Conservation (phyloP, 495 filamentous ascomycete species). For the Penicillium alfredii region DNA sequence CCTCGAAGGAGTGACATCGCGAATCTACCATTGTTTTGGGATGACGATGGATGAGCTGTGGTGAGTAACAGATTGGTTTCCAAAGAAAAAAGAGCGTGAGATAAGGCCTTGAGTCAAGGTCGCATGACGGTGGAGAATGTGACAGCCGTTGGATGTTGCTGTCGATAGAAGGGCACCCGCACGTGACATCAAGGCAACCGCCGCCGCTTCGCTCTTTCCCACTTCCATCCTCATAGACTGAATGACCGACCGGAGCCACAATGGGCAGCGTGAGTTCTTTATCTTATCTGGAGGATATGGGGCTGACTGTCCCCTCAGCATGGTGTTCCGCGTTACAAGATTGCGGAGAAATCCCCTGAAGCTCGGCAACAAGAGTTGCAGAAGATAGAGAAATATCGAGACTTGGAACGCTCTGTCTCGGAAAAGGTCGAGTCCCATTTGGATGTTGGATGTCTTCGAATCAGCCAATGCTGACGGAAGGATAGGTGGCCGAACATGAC, state of each 20-base stretch:
- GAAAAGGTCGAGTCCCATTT: constrained; percentile 41
- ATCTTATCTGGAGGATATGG: background rate
- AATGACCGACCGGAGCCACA: no score
- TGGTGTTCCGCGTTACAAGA: constrained; percentile 63
- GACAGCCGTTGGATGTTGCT: no score
- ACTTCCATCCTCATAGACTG: background rate
- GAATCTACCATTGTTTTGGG: constrained; percentile 15
- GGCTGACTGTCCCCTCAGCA: constrained; percentile 50
- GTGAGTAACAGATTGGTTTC: constrained; percentile 1
- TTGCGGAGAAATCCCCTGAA: constrained; percentile 53
- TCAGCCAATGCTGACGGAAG: constrained; percentile 2
- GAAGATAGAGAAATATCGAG: constrained; percentile 72
- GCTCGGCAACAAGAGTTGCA: constrained; percentile 62
- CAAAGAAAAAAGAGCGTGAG: constrained; percentile 20
- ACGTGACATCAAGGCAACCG: no score
- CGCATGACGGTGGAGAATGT: constrained; percentile 1
- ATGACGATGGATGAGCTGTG: constrained; percentile 3
- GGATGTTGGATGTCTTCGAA: background rate
- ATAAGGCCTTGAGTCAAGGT: background rate
- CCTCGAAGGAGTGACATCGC: constrained; percentile 24
- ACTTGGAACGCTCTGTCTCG: constrained; percentile 61
- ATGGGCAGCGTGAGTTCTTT: constrained; percentile 55
- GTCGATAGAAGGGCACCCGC: no score
- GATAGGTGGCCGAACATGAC: constrained; percentile 49
- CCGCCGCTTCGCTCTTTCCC: background rate